phyloP scores from a whole-genome alignment of 441 rosid species.

The Viola pubescens region DNA sequence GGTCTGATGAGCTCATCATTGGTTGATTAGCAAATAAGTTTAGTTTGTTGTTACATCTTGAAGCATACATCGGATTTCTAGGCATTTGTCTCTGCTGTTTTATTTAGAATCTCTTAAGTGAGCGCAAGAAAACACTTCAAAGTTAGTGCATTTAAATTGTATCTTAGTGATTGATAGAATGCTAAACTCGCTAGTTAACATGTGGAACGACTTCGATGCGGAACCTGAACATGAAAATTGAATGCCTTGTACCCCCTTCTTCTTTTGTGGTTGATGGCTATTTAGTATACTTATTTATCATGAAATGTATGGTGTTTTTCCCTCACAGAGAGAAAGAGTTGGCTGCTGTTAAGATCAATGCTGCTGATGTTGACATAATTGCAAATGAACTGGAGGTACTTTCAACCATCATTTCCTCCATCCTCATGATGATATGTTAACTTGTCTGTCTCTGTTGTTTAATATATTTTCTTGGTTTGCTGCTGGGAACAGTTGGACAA shows the following conservation, averaged over 20 bases:
- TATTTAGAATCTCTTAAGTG: too few relatives aligned
- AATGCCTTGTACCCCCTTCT: too few relatives aligned
- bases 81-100: too few relatives aligned
- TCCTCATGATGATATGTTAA: background rate
- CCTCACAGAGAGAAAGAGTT: conserved; percentile 75
- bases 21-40: background rate
- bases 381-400: conserved; percentile 86
- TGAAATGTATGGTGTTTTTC: background rate
- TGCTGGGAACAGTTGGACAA: conserved; percentile 56
- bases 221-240: too few relatives aligned
- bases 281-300: background rate
- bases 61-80: too few relatives aligned
- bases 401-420: background rate
- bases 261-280: background rate
- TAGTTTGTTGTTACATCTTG: too few relatives aligned
- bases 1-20: background rate
- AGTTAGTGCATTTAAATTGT: too few relatives aligned
- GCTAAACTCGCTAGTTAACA: too few relatives aligned
- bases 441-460: conserved; percentile 7
- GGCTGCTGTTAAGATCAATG: conserved; percentile 92
- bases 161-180: too few relatives aligned
- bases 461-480: conserved; percentile 10
- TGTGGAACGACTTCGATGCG: too few relatives aligned
- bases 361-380: conserved; percentile 80
- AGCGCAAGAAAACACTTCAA: too few relatives aligned